These are phyloP conservation scores for Populus euphratica DNA, from an alignment of 345 rosid genomes.

Conservation along the genomic window DNA sequence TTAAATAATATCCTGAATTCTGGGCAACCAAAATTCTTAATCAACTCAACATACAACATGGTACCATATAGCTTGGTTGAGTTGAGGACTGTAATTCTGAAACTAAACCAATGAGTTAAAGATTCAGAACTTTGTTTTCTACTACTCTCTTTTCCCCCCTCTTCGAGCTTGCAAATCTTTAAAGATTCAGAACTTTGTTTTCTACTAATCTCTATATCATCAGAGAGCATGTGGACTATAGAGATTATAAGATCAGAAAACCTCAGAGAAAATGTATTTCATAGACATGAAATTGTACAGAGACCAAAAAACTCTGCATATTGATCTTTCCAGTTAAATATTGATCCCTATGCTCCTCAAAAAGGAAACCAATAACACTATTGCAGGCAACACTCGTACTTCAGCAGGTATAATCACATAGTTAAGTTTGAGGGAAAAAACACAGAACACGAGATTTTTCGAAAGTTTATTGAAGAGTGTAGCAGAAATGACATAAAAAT, in stretches of 20 bases:
- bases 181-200: not conserved
- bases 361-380: not conserved
- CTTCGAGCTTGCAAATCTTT: not conserved
- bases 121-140: not conserved
- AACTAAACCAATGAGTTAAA: not conserved
- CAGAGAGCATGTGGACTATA: not conserved
- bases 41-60: not conserved
- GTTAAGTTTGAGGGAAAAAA: not conserved
- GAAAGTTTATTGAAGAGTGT: not conserved
- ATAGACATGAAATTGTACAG: too few species aligned
- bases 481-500: not conserved
- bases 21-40: not conserved
- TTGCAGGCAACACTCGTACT: not conserved
- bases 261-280: not conserved
- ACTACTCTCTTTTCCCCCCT: not conserved
- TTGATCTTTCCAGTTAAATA: not conserved
- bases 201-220: not conserved
- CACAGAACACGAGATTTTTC: not conserved
- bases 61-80: not conserved
- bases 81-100: not conserved
- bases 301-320: not conserved
- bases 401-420: not conserved
- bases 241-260: not conserved
- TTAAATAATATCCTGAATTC: not conserved
- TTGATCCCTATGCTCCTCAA: not conserved